Evolutionary conservation across 768 basidiomycete species (phyloP), one percentile per base, ranked within the genome.

Genomic region (Lentinula edodes): DNA sequence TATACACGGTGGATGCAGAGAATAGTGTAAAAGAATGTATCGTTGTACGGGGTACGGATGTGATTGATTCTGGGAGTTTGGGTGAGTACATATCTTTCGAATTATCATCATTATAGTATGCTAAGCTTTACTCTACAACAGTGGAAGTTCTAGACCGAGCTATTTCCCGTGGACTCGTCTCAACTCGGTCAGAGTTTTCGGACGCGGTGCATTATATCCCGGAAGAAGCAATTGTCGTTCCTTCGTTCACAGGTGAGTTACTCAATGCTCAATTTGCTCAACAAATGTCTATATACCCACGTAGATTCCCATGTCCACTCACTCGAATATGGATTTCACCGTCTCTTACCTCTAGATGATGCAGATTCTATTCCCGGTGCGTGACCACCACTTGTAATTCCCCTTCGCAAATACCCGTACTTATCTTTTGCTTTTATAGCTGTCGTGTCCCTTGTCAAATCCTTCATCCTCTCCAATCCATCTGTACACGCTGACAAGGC

Each of bases 251-350:
- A 36, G 58, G 58, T 59, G 35, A 9, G 58, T 58, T 43, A 8
- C 54, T 15, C 35, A 20, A 9, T 18, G 35, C 2, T 12, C 34
- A 12, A 4, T 18, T 6, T 16, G 6, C 35, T 48, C 12, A 28
- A 1, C 13, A 36, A 28, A 20, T 35, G 18, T 16, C 34, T 45
- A 3, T 8, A 20, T 5, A 32, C 13, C 5, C 18, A 18, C n/a
- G 8, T 18, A 59, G 58, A 59, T 20, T 59, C 58, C 3, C 58
- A 59, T 36, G 58, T 59, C 32, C 58, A 59, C 16, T 48, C 45
- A 3, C 58, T 59, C 13, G 58, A 59, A 50, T 59, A 59, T 42
- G 58, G 58, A 18, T 59, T 59, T 41, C 46, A 59, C 41, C 43
- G 58, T 4, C 38, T 46, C 6, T 20, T 59, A 38, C 58, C 58